Conservation (phyloP, 768 basidiomycete species). For the Mycena pura region DNA sequence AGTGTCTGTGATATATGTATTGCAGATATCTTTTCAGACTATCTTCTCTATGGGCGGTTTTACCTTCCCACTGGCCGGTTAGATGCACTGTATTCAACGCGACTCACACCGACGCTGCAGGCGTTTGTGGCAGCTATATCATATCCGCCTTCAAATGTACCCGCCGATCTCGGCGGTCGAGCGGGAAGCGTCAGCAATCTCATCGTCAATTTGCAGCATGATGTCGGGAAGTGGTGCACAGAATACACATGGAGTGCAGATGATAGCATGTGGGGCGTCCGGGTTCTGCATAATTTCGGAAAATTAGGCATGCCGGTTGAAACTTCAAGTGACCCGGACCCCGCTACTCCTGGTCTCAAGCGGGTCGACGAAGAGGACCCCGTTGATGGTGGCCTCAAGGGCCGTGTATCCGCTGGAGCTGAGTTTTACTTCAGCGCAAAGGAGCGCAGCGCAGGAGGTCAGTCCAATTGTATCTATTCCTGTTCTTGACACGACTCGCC, state of each 20-base stretch:
- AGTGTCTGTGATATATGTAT: constrained; percentile 3
- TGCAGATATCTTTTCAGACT: constrained; percentile 61
- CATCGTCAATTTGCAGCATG: constrained; percentile 90
- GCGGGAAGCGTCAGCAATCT: constrained; percentile 65
- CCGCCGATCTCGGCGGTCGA: constrained; percentile 50
- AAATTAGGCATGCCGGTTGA: constrained; percentile 54
- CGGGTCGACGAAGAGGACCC: constrained; percentile 96
- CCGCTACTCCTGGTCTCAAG: constrained; percentile 54
- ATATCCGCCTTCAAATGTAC: constrained; percentile 64
- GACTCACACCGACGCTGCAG: constrained; percentile 81
- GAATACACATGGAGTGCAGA: constrained; percentile 96
- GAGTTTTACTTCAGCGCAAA: constrained; percentile 94
- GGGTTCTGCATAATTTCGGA: constrained; percentile 92
- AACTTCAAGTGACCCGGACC: constrained; percentile 41
- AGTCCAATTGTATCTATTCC: constrained; percentile 34
- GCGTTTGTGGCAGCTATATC: constrained; percentile 87
- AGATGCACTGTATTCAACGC: constrained; percentile 88
- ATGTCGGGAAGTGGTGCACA: constrained; percentile 89
- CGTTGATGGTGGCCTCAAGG: constrained; percentile 88
- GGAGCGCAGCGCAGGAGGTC: constrained; percentile 91
- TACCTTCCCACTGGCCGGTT: constrained; percentile 89
- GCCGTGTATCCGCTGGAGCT: constrained; percentile 89
- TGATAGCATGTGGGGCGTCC: constrained; percentile 91
- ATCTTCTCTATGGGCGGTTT: constrained; percentile 89
- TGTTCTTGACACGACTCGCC: neutral